Evolutionary conservation across 768 basidiomycete genomes (phyloP), one percentile per base, ranked within the genome.

Genomic region (Lactarius psammicola): DNA sequence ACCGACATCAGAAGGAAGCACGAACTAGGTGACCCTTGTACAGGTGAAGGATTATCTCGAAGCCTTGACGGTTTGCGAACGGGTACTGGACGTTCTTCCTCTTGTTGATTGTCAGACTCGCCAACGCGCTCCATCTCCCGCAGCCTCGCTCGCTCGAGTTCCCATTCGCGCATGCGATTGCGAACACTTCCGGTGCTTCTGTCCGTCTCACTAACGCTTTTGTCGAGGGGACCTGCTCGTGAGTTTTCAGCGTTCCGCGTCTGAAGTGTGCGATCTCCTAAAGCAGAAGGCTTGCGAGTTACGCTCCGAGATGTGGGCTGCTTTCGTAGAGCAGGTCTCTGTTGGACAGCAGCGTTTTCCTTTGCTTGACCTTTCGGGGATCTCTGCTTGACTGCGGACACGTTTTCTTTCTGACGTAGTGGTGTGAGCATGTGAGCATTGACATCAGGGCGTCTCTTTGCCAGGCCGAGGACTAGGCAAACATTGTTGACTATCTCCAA

Each of bases 81-180:
- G n/a, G 61, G 66, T 23, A 30, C 51, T 10, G 51, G 61, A 20
- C 38, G 61, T 31, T 59, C 65, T 30, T 51, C 57, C 46, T 66
- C 64, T 11, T 56, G 57, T 26, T 64, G 65, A 11, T 34, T 53
- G 54, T 69, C 66, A 23, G 59, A 71, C 76, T 74, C 65, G 75
- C 80, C 71, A 81, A 82, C 53, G 78, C 77, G 78, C 66, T 81
- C 82, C 80, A 89, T 86, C 79, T 90, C 88, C 70, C 89, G 80
- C 72, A 90, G 75, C 65, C 88, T 78, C 75, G 86, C 81, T 40
- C 83, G 81, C 74, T 90, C 89, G 49, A 85, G 78, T 72, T 92
- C 89, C 89, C 90, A 92, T 70, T 90, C 89, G 69, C 80, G 80
- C 69, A 91, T 86, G 13, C 90, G 80, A 64, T 89, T 84, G 64